These are phyloP conservation scores for Phytophthora cactorum DNA, from an alignment of 352 stramenopile genomes.

Conservation along the genomic window DNA sequence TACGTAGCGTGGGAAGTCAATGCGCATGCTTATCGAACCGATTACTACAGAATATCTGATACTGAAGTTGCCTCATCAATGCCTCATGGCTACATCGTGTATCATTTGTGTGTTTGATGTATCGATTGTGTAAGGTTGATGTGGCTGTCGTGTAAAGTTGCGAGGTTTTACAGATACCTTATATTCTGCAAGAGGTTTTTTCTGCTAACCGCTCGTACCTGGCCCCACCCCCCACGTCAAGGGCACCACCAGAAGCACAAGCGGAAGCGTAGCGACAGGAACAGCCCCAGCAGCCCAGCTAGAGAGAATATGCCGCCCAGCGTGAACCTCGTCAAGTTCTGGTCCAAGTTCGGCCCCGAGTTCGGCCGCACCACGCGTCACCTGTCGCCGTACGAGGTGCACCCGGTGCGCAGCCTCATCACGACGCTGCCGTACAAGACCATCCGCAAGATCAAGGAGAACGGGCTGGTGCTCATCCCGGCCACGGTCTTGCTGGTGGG, in stretches of 20 bases:
- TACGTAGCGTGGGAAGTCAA: too few species aligned
- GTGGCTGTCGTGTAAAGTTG: not conserved
- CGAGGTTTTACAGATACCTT: constrained; percentile 15
- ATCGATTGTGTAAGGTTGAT: not conserved
- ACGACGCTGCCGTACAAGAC: constrained; percentile 78
- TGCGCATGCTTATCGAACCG: too few species aligned
- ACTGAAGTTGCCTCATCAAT: not conserved
- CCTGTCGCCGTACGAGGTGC: constrained; percentile 73
- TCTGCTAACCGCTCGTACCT: constrained; percentile 29
- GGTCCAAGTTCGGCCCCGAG: constrained; percentile 72
- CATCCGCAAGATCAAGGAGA: constrained; percentile 83
- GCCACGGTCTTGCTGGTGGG: constrained; percentile 64
- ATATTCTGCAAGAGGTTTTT: constrained; percentile 43
- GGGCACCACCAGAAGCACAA: constrained; percentile 36
- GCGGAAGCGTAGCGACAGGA: constrained; percentile 19
- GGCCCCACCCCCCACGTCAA: not conserved
- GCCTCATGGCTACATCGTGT: constrained; percentile 3
- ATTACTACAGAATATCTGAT: not conserved
- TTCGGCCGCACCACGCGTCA: constrained; percentile 70
- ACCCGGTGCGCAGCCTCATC: constrained; percentile 74
- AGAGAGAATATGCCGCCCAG: constrained; percentile 47
- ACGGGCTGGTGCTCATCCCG: constrained; percentile 74
- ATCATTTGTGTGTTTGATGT: not conserved
- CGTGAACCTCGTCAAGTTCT: constrained; percentile 70
- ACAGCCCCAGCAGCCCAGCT: constrained; percentile 15